A percentile compares a stretch with the other conserved stretches of the same genome.
phyloP scores from a whole-genome alignment of 192 early-diverging fungal species.

The Mortierella antarctica region DNA sequence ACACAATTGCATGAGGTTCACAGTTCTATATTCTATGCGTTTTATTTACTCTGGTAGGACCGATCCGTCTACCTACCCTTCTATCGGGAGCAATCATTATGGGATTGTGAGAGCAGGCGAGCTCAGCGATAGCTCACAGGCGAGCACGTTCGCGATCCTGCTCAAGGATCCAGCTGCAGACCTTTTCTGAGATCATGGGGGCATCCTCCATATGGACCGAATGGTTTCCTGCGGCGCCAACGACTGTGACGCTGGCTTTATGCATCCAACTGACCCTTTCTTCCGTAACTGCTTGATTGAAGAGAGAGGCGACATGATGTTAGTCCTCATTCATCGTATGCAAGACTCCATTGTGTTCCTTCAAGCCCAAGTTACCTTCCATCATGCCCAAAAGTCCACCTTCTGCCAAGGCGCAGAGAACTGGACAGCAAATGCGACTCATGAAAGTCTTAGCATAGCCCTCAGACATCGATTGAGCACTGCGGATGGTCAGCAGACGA shows the following conservation, averaged over 20 bases:
- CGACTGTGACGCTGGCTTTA: conserved; percentile 15
- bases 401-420: conserved; percentile 28
- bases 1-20: too few relatives aligned
- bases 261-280: conserved; percentile 14
- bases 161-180: conserved; percentile 26
- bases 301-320: background rate
- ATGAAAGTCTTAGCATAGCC: conserved; percentile 33
- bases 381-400: conserved; percentile 12
- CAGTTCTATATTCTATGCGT: too few relatives aligned
- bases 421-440: conserved; percentile 26
- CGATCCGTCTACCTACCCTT: too few relatives aligned
- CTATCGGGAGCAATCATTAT: background rate
- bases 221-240: conserved; percentile 21
- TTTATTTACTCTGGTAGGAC: too few relatives aligned
- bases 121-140: background rate
- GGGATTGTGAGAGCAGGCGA: background rate
- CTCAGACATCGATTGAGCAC: conserved; percentile 43
- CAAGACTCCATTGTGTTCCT: background rate
- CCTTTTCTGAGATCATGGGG: conserved; percentile 7
- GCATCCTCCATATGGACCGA: conserved; percentile 49
- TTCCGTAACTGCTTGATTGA: conserved; percentile 4
- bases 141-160: conserved; percentile 20
- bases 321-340: background rate
- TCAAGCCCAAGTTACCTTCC: conserved; percentile 6
- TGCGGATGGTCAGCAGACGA: conserved; percentile 35